phyloP scores from a whole-genome alignment of 225 moss, liverwort and hornwort genomes.

The Bryum argenteum region DNA sequence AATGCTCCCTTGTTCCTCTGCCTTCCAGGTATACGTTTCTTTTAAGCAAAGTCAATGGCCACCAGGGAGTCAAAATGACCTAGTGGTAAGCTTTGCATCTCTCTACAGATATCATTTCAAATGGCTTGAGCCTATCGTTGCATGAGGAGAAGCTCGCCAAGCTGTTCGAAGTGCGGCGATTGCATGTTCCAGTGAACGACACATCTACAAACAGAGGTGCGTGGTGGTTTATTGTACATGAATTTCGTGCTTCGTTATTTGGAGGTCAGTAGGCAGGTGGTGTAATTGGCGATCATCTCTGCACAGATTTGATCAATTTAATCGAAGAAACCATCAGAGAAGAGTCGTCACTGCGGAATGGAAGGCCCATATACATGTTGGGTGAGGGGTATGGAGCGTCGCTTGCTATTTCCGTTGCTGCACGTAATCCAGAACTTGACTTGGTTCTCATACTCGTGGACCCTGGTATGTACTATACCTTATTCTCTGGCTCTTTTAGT shows the following conservation, averaged over 20 bases:
- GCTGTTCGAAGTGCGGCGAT: constrained; percentile 74
- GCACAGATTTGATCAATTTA: constrained; percentile 69
- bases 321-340: constrained; percentile 61
- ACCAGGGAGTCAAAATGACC: background rate
- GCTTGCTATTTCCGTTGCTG: constrained; percentile 76
- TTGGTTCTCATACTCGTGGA: constrained; percentile 75
- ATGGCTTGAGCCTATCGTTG: constrained; percentile 70
- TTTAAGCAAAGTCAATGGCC: constrained; percentile 2
- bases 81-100: background rate
- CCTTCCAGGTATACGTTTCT: constrained; percentile 66
- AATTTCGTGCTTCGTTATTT: background rate
- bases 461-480: constrained; percentile 50
- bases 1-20: constrained; percentile 79
- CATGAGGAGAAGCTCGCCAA: constrained; percentile 75
- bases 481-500: constrained; percentile 1
- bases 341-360: constrained; percentile 45
- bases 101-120: constrained; percentile 77
- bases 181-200: constrained; percentile 73
- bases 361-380: constrained; percentile 66
- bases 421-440: constrained; percentile 74
- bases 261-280: background rate
- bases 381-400: constrained; percentile 83
- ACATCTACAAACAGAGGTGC: constrained; percentile 65
- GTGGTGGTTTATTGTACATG: background rate
- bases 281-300: constrained; percentile 12